Evolutionary conservation across 2,329 filamentous ascomycete species (phyloP), one percentile per base, ranked within the genome.

Genomic region (Stagonosporopsis cucurbitacearum): DNA sequence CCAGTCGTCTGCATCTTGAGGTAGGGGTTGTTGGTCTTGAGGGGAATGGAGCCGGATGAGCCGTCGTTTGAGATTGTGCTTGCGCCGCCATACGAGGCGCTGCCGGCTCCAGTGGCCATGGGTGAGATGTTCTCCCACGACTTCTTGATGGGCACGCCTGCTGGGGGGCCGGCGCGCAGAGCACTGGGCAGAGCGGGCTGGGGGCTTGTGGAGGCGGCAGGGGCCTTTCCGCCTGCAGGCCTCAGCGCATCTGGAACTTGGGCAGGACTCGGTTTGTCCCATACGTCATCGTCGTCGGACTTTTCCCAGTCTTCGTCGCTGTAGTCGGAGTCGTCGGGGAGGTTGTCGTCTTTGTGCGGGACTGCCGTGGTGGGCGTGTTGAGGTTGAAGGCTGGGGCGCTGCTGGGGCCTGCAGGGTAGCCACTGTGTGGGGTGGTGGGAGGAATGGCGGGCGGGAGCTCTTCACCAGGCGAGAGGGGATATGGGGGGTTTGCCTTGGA

Each of bases 21-120:
- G 57, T 80, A 80, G 8, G 79, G 78, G 51, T 80, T 80, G 57
- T 79, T 77, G 3, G 77, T 78, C 54, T 77, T 63, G 19, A 78
- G 59, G 1, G 72, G 69, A 30, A 70, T 51, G 2, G 72, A 72
- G 19, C 63, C 61, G 20, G 58, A 64, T 1, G 64, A 67, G 19
- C 64, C 64, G 22, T 63, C 64, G 36, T 62, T 64, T 0, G 74
- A 75, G 40, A 66, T 61, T 19, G 63, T 72, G 62, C 72, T 75
- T 11, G 52, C 59, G 19, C 65, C 64, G 26, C 70, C 66, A 32
- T 63, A 71, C 2, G 71, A 73, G 22, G 65, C 63, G 15, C 67
- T 53, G 32, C 62, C 70, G 20, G 69, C 62, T 9, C 71, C 69
- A 2, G 68, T 72, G 8, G 65, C 67, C 56, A 72, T 69, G 23